Evolutionary conservation across 805 yeast genomes (phyloP).

Genomic region (Starmera amethionina): DNA sequence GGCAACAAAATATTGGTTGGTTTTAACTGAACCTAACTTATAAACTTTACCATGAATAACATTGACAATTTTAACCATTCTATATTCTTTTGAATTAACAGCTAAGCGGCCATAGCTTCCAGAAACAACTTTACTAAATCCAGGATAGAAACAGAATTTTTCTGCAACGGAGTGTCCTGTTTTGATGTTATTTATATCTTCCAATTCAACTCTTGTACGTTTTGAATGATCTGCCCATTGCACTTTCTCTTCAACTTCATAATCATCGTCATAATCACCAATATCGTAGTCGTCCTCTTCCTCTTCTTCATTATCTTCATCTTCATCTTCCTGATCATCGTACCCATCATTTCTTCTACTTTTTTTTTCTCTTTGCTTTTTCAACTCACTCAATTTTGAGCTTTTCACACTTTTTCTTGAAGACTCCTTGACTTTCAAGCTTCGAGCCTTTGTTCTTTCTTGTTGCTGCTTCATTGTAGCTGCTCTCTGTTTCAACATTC

Average conservation of each 20-base stretch:
- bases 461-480: conserved; percentile 35
- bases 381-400: conserved; percentile 60
- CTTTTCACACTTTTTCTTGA: conserved; percentile 26
- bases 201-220: conserved; percentile 37
- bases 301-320: conserved; percentile 26
- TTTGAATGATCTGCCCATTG: conserved; percentile 37
- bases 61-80: conserved; percentile 75
- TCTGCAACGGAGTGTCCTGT: conserved; percentile 72
- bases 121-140: conserved; percentile 55
- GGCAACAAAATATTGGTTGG: conserved; percentile 54
- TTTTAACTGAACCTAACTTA: conserved; percentile 36
- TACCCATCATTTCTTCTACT: conserved; percentile 31
- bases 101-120: conserved; percentile 81
- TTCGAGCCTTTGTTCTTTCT: conserved; percentile 29
- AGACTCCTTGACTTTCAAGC: conserved; percentile 19
- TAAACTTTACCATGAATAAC: conserved; percentile 46
- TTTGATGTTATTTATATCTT: conserved; percentile 62
- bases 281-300: conserved; percentile 29
- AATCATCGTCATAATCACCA: conserved; percentile 34
- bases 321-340: conserved; percentile 35
- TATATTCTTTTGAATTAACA: conserved; percentile 59
- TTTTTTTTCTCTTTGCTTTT: conserved; percentile 64
- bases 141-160: conserved; percentile 74
- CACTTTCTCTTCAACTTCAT: conserved; percentile 33
- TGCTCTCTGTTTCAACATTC: conserved; percentile 75